Evolutionary conservation across 805 yeast species (phyloP).

Genomic region (Metschnikowia cubensis): DNA sequence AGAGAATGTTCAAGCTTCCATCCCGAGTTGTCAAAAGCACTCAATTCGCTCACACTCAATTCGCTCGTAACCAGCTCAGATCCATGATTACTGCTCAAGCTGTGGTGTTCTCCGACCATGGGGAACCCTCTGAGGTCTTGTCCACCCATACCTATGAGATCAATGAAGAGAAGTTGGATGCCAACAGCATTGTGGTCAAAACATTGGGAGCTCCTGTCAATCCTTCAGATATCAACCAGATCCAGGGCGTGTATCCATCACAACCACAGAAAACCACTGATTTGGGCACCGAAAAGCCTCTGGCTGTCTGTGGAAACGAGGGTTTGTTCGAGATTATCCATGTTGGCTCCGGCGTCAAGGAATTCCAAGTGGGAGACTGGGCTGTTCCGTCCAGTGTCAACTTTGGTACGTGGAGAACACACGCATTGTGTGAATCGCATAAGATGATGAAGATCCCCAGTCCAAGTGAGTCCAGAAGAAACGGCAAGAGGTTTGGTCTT

Average conservation of each 20-base stretch:
- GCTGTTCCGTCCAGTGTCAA: conserved; percentile 73
- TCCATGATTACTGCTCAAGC: conserved; percentile 55
- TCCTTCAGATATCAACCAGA: conserved; percentile 45
- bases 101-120: conserved; percentile 63
- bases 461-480: conserved; percentile 42
- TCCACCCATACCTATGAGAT: conserved; percentile 50
- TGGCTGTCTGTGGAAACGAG: conserved; percentile 21
- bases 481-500: conserved; percentile 31
- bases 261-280: conserved; percentile 48
- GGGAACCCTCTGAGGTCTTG: conserved; percentile 58
- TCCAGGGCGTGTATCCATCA: conserved; percentile 45
- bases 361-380: conserved; percentile 60
- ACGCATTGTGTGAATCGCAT: conserved; percentile 48
- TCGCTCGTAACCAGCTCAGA: conserved; percentile 9
- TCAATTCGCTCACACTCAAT: conserved; percentile 8
- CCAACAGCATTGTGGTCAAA: conserved; percentile 28
- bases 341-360: conserved; percentile 16
- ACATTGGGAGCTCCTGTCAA: conserved; percentile 41
- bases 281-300: conserved; percentile 48
- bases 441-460: conserved; percentile 58
- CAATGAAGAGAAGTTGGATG: conserved; percentile 40
- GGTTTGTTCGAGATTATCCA: conserved; percentile 19
- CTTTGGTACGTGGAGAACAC: conserved; percentile 93
- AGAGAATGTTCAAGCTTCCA: conserved; percentile 13
- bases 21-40: conserved; percentile 3